Evolutionary conservation across 805 yeast genomes (phyloP).

Genomic region (Jamesozyma gamospora): DNA sequence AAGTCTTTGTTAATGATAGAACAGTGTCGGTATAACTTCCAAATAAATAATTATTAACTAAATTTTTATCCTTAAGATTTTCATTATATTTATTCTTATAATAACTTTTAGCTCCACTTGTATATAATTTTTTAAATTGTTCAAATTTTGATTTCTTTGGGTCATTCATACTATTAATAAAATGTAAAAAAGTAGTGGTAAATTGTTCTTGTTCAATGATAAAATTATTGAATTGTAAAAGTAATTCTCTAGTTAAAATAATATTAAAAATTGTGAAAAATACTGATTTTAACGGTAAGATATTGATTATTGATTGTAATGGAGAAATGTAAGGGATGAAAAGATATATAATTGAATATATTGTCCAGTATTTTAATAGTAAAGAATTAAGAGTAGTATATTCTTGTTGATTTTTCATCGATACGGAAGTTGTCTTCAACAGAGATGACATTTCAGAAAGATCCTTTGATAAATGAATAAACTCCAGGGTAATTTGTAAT

Average conservation of each 20-base stretch:
- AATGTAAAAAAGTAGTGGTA: constrained; percentile 1
- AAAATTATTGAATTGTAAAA: constrained; percentile 11
- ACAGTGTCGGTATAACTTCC: constrained; percentile 3
- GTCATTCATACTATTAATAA: constrained; percentile 2
- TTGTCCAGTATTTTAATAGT: constrained; percentile 18
- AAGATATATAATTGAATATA: constrained; percentile 11
- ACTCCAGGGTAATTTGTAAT: constrained; percentile 18
- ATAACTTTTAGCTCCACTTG: constrained; percentile 2
- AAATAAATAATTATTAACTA: constrained; percentile 1
- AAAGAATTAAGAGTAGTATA: constrained; percentile 4
- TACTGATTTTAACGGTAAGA: constrained; percentile 11
- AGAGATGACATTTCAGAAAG: constrained; percentile 4
- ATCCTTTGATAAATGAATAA: constrained; percentile 8
- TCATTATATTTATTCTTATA: constrained; percentile 1
- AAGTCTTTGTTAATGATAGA: background rate
- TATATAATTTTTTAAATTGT: constrained; percentile 4
- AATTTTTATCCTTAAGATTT: background rate
- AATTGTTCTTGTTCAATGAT: constrained; percentile 9
- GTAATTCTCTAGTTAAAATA: constrained; percentile 10
- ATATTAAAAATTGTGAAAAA: constrained; percentile 5
- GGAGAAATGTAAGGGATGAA: constrained; percentile 10
- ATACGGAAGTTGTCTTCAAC: constrained; percentile 1
- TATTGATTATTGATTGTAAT: constrained; percentile 5
- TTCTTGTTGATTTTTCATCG: constrained; percentile 5
- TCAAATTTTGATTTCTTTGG: constrained; percentile 10